phyloP scores from a whole-genome alignment of 176 grass and related monocot genomes.

The Bolboschoenus planiculmis region DNA sequence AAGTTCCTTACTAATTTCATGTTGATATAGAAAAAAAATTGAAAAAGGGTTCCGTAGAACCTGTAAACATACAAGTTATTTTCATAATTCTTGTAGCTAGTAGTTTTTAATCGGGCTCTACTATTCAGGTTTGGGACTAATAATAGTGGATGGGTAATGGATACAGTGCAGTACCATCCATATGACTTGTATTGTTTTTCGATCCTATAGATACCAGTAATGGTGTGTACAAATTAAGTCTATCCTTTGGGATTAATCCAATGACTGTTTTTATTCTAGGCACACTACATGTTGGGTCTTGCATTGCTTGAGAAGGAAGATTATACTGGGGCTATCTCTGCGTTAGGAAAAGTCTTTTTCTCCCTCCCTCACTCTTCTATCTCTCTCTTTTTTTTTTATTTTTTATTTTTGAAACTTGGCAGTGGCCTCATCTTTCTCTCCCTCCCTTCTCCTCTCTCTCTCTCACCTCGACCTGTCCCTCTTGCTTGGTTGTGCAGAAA shows the following conservation, averaged over 20 bases:
- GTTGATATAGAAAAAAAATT: background rate
- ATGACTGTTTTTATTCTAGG: slow-evolving; percentile 25
- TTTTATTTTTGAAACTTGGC: background rate
- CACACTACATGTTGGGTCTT: slow-evolving; percentile 59
- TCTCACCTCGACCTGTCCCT: background rate
- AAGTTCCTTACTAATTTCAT: background rate
- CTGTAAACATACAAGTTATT: background rate
- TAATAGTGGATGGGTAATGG: background rate
- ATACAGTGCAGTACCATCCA: background rate
- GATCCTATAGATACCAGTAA: background rate
- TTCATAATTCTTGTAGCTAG: background rate
- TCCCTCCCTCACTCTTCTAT: background rate
- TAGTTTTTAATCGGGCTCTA: background rate
- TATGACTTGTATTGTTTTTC: background rate
- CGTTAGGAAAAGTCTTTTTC: slow-evolving; percentile 55
- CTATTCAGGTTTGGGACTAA: background rate
- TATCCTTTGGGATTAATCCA: background rate
- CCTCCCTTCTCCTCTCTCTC: background rate
- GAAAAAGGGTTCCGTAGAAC: background rate
- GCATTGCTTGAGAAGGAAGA: slow-evolving; percentile 59
- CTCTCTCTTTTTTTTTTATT: background rate
- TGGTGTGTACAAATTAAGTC: background rate
- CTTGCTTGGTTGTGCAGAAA: slow-evolving; percentile 1
- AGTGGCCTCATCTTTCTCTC: background rate
- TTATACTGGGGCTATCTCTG: slow-evolving; percentile 33